Evolutionary conservation across 148 eudicot species (phyloP).

Genomic region (Salicornia ramosissima): DNA sequence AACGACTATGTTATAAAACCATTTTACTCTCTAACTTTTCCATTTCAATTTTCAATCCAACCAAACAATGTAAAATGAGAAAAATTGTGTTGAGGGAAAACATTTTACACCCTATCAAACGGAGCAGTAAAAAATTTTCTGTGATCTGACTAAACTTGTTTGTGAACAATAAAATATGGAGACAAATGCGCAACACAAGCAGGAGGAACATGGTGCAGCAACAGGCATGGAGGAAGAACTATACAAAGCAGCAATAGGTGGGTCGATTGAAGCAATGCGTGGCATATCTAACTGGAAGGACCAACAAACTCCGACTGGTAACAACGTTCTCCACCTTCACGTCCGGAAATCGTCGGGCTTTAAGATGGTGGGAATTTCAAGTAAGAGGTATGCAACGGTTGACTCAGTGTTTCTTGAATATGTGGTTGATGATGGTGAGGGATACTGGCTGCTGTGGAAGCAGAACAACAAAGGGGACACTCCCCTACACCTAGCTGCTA

Average conservation of each 20-base stretch:
- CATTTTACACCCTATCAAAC: too few species aligned
- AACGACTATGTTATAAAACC: too few species aligned
- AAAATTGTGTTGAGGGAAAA: too few species aligned
- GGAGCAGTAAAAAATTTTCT: too few species aligned
- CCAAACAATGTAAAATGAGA: too few species aligned
- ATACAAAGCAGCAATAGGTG: conserved; percentile 8
- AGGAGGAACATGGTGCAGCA: too few species aligned
- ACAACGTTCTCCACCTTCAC: conserved; percentile 14
- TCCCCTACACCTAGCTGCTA: conserved; percentile 17
- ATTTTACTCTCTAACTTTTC: too few species aligned
- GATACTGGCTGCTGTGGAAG: not conserved
- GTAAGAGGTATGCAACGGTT: not conserved
- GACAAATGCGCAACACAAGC: too few species aligned
- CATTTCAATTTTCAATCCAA: too few species aligned
- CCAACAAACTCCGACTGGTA: not conserved
- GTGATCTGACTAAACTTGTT: too few species aligned
- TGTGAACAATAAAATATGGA: too few species aligned
- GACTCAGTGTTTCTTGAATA: not conserved
- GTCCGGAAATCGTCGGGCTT: not conserved
- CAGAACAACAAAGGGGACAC: conserved; percentile 6
- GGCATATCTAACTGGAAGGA: not conserved
- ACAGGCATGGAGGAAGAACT: not conserved
- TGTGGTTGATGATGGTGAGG: not conserved
- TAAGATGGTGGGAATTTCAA: not conserved
- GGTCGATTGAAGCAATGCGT: not conserved